These are phyloP conservation scores for Starmerella bombicola DNA, from an alignment of 805 yeast species.

Conservation along the genomic window DNA sequence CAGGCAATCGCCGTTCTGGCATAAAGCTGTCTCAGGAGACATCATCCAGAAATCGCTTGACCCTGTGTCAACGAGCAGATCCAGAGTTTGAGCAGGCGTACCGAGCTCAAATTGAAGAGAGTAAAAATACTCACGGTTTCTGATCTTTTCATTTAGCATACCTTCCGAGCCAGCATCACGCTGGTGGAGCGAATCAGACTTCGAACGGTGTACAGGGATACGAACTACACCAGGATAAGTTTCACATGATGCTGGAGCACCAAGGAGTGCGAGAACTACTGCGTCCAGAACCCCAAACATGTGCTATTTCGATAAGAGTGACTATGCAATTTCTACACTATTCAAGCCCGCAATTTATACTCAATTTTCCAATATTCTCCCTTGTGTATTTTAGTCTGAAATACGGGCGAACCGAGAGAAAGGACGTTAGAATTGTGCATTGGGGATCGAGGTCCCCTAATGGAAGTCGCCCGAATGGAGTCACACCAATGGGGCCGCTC, in stretches of 20 bases:
- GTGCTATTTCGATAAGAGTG: too few relatives aligned
- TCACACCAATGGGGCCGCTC: too few relatives aligned
- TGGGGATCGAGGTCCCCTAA: too few relatives aligned
- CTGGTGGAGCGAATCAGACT: not conserved
- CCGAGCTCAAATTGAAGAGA: conserved; percentile 31
- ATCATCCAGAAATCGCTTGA: conserved; percentile 54
- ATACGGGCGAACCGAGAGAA: too few relatives aligned
- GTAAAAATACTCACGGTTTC: not conserved
- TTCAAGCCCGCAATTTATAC: too few relatives aligned
- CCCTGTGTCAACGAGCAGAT: conserved; percentile 54
- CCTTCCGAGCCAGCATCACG: not conserved
- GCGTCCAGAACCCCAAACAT: not conserved
- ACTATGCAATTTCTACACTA: too few relatives aligned
- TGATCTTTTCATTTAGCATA: not conserved
- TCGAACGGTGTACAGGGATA: not conserved
- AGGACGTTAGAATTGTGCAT: too few relatives aligned
- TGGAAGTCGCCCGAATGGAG: too few relatives aligned
- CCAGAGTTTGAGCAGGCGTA: conserved; percentile 39
- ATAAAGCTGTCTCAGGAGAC: not conserved
- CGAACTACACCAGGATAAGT: not conserved
- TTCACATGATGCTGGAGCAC: not conserved
- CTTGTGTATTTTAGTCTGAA: too few relatives aligned
- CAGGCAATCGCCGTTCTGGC: not conserved
- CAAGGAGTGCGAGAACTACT: too few relatives aligned
- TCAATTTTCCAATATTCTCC: too few relatives aligned